Evolutionary conservation across 2,329 filamentous ascomycete genomes (phyloP), one percentile per base, ranked within the genome.

Genomic region (Tolypocladium nubicola): DNA sequence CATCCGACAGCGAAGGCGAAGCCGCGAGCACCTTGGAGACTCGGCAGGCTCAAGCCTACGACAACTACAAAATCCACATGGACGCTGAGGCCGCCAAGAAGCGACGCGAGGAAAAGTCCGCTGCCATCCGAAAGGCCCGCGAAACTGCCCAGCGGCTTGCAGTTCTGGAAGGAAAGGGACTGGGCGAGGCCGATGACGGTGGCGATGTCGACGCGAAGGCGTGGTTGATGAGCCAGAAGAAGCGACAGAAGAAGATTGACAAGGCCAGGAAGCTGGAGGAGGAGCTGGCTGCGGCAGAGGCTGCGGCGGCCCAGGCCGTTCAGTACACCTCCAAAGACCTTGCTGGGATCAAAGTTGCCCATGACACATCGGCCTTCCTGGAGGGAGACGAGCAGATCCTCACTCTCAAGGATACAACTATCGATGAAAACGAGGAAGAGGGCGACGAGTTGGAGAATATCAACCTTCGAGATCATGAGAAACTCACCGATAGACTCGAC

Each of bases 221-320:
- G 1, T 99, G 94, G 94, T 72, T 99, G 59, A 83, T 88, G 64
- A 87, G 87, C 59, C 87, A 93, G 71, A 97, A 96, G 79, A 97
- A 96, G 77, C 82, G 92, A 55, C 90, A 96, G 71, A 96, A 91
- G 79, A 89, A 92, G 73, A 92, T 97, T 43, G 88, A 87, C 52
- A 86, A 89, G 65, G 85, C 86, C 37, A 82, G 88, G 63, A 84
- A 84, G 67, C 67, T 78, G 56, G 89, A 90, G 60, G 84, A 89
- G 66, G 90, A 97, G 69, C 75, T 90, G 52, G 89, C 86, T 11
- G 89, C 90, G 60, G 86, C 88, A 5, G 88, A 92, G 69, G 82
- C 82, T 11, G 80, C 76, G 4, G 81, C 81, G 1, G 83, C 82
- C 4, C 85, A 85, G 2, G 85, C 75, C 19, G 69, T 78, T 23